Conservation (phyloP, 129 eudicot species). For the Flaveria robusta region DNA sequence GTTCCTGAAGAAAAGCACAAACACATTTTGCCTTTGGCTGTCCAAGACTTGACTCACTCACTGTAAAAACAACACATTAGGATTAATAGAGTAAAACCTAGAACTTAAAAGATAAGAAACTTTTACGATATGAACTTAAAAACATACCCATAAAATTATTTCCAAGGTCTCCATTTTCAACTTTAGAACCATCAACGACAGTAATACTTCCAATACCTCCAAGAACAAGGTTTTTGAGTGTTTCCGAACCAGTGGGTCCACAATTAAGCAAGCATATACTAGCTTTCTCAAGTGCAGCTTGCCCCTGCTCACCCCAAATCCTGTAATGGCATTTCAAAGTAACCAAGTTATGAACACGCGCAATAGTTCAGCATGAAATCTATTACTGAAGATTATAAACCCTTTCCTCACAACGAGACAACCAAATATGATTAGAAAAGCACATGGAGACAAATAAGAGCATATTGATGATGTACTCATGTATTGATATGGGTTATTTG, state of each 20-base stretch:
- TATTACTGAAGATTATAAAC: too few relatives aligned
- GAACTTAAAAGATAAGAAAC: slow-evolving; percentile 12
- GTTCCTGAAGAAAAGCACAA: slow-evolving; percentile 81
- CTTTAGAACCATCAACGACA: slow-evolving; percentile 90
- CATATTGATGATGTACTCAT: too few relatives aligned
- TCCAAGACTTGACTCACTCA: slow-evolving; percentile 81
- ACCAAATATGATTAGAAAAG: too few relatives aligned
- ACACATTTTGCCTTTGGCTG: slow-evolving; percentile 93
- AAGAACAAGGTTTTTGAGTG: slow-evolving; percentile 90
- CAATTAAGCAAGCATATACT: slow-evolving; percentile 95
- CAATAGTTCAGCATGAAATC: too few relatives aligned
- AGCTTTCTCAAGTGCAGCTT: slow-evolving; percentile 89
- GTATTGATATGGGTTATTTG: too few relatives aligned
- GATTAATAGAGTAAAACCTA: slow-evolving; percentile 9
- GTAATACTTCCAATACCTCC: slow-evolving; percentile 98
- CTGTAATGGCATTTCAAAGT: slow-evolving; percentile 41
- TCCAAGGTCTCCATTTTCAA: slow-evolving; percentile 87
- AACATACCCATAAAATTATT: slow-evolving; percentile 87
- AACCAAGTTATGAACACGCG: not conserved
- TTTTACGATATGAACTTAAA: not conserved
- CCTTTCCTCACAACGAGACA: too few relatives aligned
- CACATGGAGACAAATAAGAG: too few relatives aligned
- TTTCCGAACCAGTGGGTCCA: slow-evolving; percentile 97
- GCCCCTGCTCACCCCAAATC: slow-evolving; percentile 99
- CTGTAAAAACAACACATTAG: slow-evolving; percentile 35